Percentiles rank a stretch among this genome's conserved stretches.
Evolutionary conservation across 306 rosid species (phyloP).

Genomic region (Senna siamea): DNA sequence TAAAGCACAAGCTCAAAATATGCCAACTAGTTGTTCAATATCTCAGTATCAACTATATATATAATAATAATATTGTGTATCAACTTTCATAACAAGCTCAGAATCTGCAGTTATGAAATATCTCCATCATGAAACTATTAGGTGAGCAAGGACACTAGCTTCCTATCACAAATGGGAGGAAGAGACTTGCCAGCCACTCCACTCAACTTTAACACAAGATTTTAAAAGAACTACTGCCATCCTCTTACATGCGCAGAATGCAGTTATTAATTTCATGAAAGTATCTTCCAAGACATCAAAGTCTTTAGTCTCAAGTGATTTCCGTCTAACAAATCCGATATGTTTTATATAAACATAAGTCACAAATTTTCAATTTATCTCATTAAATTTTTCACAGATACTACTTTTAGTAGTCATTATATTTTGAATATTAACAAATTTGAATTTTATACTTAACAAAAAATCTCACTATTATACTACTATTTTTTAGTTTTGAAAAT

Average conservation of each 20-base stretch:
- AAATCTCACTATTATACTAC: too few species aligned
- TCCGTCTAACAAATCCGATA: neutral
- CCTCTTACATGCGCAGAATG: neutral
- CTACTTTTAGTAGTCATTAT: too few species aligned
- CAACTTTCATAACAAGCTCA: neutral
- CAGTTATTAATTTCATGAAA: neutral
- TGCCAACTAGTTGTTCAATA: neutral
- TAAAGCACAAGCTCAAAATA: slow-evolving; percentile 1
- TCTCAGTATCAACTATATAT: neutral
- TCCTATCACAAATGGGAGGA: neutral
- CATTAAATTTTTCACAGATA: neutral
- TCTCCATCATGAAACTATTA: neutral
- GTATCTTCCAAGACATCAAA: neutral
- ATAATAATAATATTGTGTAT: neutral
- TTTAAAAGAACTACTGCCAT: neutral
- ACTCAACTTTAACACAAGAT: neutral
- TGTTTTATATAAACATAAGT: neutral
- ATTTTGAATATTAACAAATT: too few species aligned
- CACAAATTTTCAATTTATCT: neutral
- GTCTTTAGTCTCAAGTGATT: neutral
- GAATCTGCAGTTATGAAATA: neutral
- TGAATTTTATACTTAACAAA: too few species aligned
- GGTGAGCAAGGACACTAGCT: neutral
- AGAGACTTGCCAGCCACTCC: neutral
- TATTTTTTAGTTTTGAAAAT: too few species aligned